These are phyloP conservation scores for Diaporthe eres DNA, from an alignment of 2,329 filamentous ascomycete species.

Conservation along the genomic window DNA sequence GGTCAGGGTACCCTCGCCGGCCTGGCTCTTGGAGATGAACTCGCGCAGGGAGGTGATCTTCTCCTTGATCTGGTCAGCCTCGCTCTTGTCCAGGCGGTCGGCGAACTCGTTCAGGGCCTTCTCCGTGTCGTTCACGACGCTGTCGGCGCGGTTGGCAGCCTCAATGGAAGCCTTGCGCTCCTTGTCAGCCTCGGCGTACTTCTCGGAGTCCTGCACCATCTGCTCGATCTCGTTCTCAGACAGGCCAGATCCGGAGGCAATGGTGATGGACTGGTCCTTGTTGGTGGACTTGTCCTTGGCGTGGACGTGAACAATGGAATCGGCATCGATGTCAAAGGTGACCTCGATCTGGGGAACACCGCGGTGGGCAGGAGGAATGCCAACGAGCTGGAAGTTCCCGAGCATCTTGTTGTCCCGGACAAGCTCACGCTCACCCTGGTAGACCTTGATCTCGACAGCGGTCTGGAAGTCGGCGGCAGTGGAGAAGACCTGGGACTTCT, in stretches of 20 bases:
- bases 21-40: constrained; percentile 94
- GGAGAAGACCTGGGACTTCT: constrained; percentile 99
- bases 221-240: constrained; percentile 94
- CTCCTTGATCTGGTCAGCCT: constrained; percentile 93
- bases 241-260: constrained; percentile 96
- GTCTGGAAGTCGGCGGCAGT: constrained; percentile 98
- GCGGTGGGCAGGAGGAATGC: constrained; percentile 95
- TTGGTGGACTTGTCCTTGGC: constrained; percentile 99
- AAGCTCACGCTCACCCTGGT: constrained; percentile 99
- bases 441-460: constrained; percentile 99
- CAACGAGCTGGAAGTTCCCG: constrained; percentile 99
- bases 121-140: constrained; percentile 96
- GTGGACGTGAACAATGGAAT: constrained; percentile 97
- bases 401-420: constrained; percentile 99
- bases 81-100: constrained; percentile 95
- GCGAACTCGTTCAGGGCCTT: constrained; percentile 97
- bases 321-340: constrained; percentile 98
- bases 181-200: constrained; percentile 95
- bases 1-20: constrained; percentile 87
- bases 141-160: constrained; percentile 96
- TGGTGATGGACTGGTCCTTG: constrained; percentile 99
- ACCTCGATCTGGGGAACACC: constrained; percentile 98
- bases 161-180: constrained; percentile 97
- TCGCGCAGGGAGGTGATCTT: constrained; percentile 90
- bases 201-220: constrained; percentile 99